Base-by-base conservation (phyloP, 345 rosid species). In the Pistacia integerrima region DNA sequence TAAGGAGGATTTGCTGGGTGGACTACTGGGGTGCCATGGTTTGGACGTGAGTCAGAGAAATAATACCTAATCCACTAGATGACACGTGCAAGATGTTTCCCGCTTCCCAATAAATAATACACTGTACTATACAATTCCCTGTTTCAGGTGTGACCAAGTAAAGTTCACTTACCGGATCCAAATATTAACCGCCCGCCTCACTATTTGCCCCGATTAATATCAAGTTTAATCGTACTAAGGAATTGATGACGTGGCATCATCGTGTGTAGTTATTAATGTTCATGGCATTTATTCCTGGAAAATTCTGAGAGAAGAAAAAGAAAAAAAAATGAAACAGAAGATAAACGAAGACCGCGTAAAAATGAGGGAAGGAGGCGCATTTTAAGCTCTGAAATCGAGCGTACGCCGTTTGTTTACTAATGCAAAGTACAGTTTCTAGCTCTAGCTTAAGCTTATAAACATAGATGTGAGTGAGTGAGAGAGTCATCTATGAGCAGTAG, bases 361-460 rank as follows among this genome's bases (percentile, higher is more conserved):
- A 13, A 72, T 38, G 68, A 54, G 57, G 41, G 79, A 25, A 41
- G 78, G 56, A n/a, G 82, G 82, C 82, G 83, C 85, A 82, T 73
- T 75, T 80, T 80, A 80, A 77, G 84, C 85, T 73, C 84, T 76
- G 81, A 78, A 78, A 82, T 71, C 82, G 70, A 77, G 74, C 72
- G 38, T 73, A 30, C 70, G 61, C 79, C 76, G 33, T 63, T 13
- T 20, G 17, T 14, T 2, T 64, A 41, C 33, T 25, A 61, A 48
- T 64, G 72, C 38, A 55, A 8, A 17, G 36, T 25, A 4, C 20
- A 11, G 1, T 5, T 13, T 10, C n/a, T 48, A 10, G 25, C 58
- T 49, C 71, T 67, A 4, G 57, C 71, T 68, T 67, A 35, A 35
- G 46, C 46, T 7, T 7, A 41, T 30, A 30, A 30, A 30, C 33